phyloP scores from a whole-genome alignment of 1,139 yeast genomes.

The Magnusiomyces magnusii region DNA sequence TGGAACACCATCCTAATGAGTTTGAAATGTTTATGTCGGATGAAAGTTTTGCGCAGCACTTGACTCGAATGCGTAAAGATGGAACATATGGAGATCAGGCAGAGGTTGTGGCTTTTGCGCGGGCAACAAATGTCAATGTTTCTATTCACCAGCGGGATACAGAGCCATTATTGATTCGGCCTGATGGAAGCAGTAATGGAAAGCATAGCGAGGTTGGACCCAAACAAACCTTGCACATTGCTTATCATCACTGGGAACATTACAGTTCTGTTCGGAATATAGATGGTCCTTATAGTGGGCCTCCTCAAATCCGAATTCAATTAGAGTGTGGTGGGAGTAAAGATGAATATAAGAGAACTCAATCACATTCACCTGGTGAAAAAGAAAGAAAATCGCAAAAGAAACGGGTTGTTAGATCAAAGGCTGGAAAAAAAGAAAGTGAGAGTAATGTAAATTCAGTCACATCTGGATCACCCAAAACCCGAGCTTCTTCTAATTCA shows the following conservation, averaged over 20 bases:
- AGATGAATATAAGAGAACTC: background rate
- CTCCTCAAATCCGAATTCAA: slow-evolving; percentile 23
- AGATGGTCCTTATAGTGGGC: slow-evolving; percentile 35
- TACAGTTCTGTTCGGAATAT: slow-evolving; percentile 36
- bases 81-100: slow-evolving; percentile 39
- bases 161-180: slow-evolving; percentile 6
- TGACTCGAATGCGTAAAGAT: slow-evolving; percentile 34
- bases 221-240: slow-evolving; percentile 29
- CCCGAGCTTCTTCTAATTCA: background rate
- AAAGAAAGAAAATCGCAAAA: too few species aligned
- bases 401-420: background rate
- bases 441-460: background rate
- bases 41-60: slow-evolving; percentile 32
- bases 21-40: slow-evolving; percentile 30
- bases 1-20: slow-evolving; percentile 27
- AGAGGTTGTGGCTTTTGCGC: slow-evolving; percentile 38
- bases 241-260: slow-evolving; percentile 40
- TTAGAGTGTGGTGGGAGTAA: slow-evolving; percentile 7
- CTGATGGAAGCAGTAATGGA: background rate
- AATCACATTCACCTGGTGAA: too few species aligned
- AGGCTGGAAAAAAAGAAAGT: background rate
- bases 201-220: background rate
- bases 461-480: background rate
- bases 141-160: slow-evolving; percentile 35
- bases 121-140: slow-evolving; percentile 28